Evolutionary conservation across 2,329 filamentous ascomycete genomes (phyloP), one percentile per base, ranked within the genome.

Genomic region (Trichoderma afroharzianum): DNA sequence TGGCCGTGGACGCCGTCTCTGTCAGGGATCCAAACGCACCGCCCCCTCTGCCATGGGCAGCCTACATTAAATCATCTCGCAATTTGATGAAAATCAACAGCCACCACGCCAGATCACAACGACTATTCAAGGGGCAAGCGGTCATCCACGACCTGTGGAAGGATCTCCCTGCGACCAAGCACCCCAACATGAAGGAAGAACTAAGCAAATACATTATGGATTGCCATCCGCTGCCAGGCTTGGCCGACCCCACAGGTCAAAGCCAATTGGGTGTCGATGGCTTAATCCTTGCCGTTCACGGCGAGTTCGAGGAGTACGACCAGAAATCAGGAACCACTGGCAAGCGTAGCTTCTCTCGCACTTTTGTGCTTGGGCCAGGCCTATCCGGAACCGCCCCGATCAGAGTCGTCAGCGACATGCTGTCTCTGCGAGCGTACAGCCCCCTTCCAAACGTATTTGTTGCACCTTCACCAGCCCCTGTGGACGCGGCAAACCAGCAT

Each of bases 131-230:
- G 9, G 93, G 82, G 84, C 4, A 85, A 88, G 55, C 39, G 39
- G 84, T 87, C 57, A 94, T 97, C 72, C 84, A 86, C 64, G 86
- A 90, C 70, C 79, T 90, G 21, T 97, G 94, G 91, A 87, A 87
- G 69, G 83, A 83, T 4, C 85, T 97, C 3, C 94, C 94, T 0
- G 82, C 84, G 53, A 95, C 93, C 9, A 88, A 87, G 58, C 94
- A 97, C 78, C 91, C 93, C 1, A 87, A 92, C 76, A 87, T 97
- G 73, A 84, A 86, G 63, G 82, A 87, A 1, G 88, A 93, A 61
- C 82, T 90, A 14, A 85, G 88, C 77, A 92, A 94, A 76, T 97
- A 94, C 86, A 88, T 94, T 67, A 90, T 97, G 78, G 94, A 97
- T 81, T 95, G 93, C 75, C 91, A 94, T 76, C 87, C 91, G 18